Percentiles rank a stretch among this genome's conserved stretches.
Evolutionary conservation across 2,329 filamentous ascomycete genomes (phyloP).

Genomic region (Paramyrothecium sp.): DNA sequence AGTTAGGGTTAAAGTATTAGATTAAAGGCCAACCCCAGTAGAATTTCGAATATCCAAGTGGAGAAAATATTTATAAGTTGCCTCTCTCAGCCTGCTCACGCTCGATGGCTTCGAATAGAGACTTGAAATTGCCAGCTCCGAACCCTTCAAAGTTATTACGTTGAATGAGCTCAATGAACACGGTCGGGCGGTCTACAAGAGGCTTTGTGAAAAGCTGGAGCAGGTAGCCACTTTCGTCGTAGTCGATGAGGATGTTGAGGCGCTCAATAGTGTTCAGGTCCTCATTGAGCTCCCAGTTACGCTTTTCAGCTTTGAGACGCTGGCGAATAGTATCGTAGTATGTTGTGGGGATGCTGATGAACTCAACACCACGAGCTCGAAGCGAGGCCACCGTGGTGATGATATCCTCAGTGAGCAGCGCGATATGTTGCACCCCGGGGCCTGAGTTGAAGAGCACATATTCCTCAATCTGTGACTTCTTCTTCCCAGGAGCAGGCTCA

Average conservation of each 20-base stretch:
- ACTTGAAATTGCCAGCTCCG: conserved; percentile 83
- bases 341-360: conserved; percentile 73
- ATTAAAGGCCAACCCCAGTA: too few species aligned
- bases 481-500: conserved; percentile 76
- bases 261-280: conserved; percentile 66
- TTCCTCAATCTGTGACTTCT: conserved; percentile 80
- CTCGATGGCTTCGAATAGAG: conserved; percentile 81
- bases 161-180: conserved; percentile 86
- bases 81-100: conserved; percentile 60
- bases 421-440: conserved; percentile 79
- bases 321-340: conserved; percentile 71
- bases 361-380: conserved; percentile 73
- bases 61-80: background rate
- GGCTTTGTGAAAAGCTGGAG: conserved; percentile 70
- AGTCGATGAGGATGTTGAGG: conserved; percentile 78
- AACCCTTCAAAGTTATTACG: conserved; percentile 78
- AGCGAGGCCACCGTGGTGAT: conserved; percentile 66
- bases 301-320: conserved; percentile 56
- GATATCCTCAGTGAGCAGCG: conserved; percentile 71
- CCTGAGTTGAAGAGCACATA: conserved; percentile 74
- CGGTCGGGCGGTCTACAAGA: conserved; percentile 78
- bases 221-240: conserved; percentile 78
- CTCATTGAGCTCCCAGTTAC: conserved; percentile 58
- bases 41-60: too few species aligned
- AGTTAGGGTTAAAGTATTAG: too few species aligned